Conservation (phyloP, 169 alveolate genomes). For the Cyclospora cayetanensis region DNA sequence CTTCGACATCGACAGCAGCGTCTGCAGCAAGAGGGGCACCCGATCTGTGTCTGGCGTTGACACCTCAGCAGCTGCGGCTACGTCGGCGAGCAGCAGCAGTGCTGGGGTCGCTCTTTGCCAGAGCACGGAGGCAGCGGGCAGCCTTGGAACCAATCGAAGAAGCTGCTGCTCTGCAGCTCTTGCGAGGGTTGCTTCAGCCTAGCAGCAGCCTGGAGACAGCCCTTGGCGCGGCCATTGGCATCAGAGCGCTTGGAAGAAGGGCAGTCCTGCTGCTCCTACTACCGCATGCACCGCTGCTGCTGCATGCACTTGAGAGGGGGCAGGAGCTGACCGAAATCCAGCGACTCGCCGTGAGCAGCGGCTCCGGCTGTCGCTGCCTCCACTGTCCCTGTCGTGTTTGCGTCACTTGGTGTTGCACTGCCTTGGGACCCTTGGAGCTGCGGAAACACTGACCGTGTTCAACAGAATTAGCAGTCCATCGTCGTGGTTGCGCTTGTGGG, state of each 20-base stretch:
- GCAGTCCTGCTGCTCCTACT: slow-evolving; percentile 5
- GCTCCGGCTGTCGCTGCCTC: not conserved
- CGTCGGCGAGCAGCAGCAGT: slow-evolving; percentile 10
- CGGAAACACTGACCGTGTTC: not conserved
- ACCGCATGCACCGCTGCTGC: slow-evolving; percentile 10
- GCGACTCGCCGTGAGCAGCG: not conserved
- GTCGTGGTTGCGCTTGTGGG: not conserved
- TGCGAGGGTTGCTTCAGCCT: not conserved
- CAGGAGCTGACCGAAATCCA: not conserved
- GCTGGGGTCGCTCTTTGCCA: not conserved
- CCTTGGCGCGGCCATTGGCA: slow-evolving; percentile 40
- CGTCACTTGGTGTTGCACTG: not conserved
- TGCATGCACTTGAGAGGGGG: not conserved
- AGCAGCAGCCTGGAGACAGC: slow-evolving; percentile 46
- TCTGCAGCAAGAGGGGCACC: not conserved
- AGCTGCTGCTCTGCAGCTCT: slow-evolving; percentile 20
- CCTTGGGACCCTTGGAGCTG: not conserved
- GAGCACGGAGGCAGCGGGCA: slow-evolving; percentile 1
- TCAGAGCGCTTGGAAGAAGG: not conserved
- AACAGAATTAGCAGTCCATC: not conserved
- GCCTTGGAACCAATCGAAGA: not conserved
- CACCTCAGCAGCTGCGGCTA: slow-evolving; percentile 46
- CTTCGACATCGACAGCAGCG: not conserved
- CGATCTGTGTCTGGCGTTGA: not conserved
- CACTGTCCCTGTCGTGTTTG: not conserved